A percentile compares a stretch with the other conserved stretches of the same genome.
Conservation (phyloP, 2,329 filamentous ascomycete genomes). For the Pyricularia sp. region DNA sequence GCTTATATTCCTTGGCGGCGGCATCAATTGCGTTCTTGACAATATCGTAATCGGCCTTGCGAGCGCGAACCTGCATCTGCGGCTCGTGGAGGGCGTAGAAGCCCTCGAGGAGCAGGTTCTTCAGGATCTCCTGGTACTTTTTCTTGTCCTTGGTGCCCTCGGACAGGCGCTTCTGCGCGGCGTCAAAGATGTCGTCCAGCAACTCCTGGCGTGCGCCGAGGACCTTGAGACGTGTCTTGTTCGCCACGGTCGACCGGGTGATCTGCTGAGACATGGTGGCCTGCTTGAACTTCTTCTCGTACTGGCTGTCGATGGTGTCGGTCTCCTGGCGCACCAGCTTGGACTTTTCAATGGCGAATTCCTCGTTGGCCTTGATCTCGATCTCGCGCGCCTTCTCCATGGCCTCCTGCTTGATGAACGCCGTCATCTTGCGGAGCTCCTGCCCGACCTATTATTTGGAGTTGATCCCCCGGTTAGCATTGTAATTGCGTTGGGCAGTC, state of each 20-base stretch:
- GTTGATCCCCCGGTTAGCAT: neutral
- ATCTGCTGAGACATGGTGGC: slow-evolving; percentile 98
- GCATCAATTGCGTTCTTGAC: slow-evolving; percentile 67
- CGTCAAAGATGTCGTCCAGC: slow-evolving; percentile 79
- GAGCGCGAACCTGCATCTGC: slow-evolving; percentile 58
- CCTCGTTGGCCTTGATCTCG: slow-evolving; percentile 94
- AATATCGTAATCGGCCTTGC: slow-evolving; percentile 65
- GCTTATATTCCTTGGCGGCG: slow-evolving; percentile 74
- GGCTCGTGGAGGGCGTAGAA: slow-evolving; percentile 78
- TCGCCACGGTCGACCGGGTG: slow-evolving; percentile 87
- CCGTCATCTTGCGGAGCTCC: slow-evolving; percentile 99
- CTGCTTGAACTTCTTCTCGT: slow-evolving; percentile 99
- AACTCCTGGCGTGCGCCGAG: slow-evolving; percentile 80
- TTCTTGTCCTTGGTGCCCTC: slow-evolving; percentile 52
- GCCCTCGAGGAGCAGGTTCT: slow-evolving; percentile 76
- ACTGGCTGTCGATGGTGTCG: slow-evolving; percentile 76
- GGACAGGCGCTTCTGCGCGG: slow-evolving; percentile 58
- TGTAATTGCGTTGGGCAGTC: neutral
- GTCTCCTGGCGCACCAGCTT: slow-evolving; percentile 96
- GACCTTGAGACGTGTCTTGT: slow-evolving; percentile 87
- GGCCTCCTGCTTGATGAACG: slow-evolving; percentile 98
- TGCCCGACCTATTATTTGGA: slow-evolving; percentile 62
- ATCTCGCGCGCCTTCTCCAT: slow-evolving; percentile 96
- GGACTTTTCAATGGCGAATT: slow-evolving; percentile 98
- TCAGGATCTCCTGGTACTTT: slow-evolving; percentile 65